Base-by-base conservation (phyloP, 495 filamentous ascomycete species). In the Usnea hakonensis region DNA sequence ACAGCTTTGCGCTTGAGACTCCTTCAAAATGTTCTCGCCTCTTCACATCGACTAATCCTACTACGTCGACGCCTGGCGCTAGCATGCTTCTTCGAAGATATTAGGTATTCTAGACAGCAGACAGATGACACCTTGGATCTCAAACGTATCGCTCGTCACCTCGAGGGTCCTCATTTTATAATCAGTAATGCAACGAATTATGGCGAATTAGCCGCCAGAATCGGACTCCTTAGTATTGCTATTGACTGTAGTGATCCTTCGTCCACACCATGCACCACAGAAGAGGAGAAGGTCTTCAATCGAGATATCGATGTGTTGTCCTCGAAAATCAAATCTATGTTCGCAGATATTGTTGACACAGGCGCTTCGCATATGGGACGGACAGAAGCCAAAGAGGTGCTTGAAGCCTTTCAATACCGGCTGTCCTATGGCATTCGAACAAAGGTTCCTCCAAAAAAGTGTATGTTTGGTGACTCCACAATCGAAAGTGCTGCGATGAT, bases 31-130 rank as follows among this genome's bases (percentile, higher is more conserved):
- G 79, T 90, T 35, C 75, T 86, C 7, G 77, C 79, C 19, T 77
- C 74, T 10, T 78, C 77, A 10, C 69, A 78, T 2, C 76, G 81
- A 61, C 75, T 85, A 26, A 79, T 86, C 53, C 76, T 85, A 35
- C 75, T 95, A 46, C 81, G 87, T 43, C 81, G 85, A 37, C 81
- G 87, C n/a, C 81, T 97, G 14, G 89, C 90, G 2, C 74, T 90
- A 40, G 78, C 84, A 23, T 92, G 87, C 67, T 74, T 90, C 63
- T 85, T 89, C 64, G 68, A 76, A 30, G 79, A 85, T 62, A 65
- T 73, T 4, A 60, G 70, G 2, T 75, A 81, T 17, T 74, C 84
- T 17, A 72, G 72, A 35, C 73, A 77, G 33, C 62, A 73, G 0
- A 72, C 79, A 9, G 72, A 77, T 57, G 68, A 71, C 11, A 71